Conservation (phyloP, 1,139 yeast genomes). For the Waltiozyma sp. region DNA sequence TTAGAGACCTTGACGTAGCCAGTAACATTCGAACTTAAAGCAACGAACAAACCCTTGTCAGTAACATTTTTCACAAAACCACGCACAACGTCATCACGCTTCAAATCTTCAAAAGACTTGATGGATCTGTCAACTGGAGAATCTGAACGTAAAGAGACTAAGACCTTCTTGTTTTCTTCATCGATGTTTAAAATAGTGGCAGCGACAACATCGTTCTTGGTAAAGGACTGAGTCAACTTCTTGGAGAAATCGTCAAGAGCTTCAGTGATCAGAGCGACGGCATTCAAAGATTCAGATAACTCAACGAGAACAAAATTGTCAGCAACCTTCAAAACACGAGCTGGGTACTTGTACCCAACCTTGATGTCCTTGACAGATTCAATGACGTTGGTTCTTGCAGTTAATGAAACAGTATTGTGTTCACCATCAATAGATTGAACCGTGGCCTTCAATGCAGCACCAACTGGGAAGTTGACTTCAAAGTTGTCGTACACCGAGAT, state of each 20-base stretch:
- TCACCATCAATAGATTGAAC: constrained; percentile 46
- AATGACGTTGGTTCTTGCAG: constrained; percentile 36
- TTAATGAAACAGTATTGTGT: constrained; percentile 38
- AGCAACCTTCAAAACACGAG: constrained; percentile 50
- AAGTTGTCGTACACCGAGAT: constrained; percentile 38
- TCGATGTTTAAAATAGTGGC: constrained; percentile 54
- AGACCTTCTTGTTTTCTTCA: constrained; percentile 41
- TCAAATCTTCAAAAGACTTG: constrained; percentile 40
- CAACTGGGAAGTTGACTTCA: constrained; percentile 52
- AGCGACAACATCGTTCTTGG: constrained; percentile 44
- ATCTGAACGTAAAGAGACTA: constrained; percentile 49
- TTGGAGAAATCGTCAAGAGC: constrained; percentile 62
- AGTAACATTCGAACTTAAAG: constrained; percentile 59
- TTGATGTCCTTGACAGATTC: constrained; percentile 38
- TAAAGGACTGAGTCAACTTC: constrained; percentile 40
- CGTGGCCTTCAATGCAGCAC: constrained; percentile 53
- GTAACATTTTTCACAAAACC: constrained; percentile 73
- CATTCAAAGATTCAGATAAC: constrained; percentile 50
- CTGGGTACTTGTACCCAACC: constrained; percentile 54
- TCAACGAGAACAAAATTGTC: constrained; percentile 58
- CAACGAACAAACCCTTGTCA: constrained; percentile 69
- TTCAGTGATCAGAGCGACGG: constrained; percentile 65
- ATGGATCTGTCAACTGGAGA: constrained; percentile 38
- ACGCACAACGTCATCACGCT: constrained; percentile 59
- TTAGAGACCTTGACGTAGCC: constrained; percentile 80